Conservation (phyloP, 306 rosid genomes). For the Senna tora region DNA sequence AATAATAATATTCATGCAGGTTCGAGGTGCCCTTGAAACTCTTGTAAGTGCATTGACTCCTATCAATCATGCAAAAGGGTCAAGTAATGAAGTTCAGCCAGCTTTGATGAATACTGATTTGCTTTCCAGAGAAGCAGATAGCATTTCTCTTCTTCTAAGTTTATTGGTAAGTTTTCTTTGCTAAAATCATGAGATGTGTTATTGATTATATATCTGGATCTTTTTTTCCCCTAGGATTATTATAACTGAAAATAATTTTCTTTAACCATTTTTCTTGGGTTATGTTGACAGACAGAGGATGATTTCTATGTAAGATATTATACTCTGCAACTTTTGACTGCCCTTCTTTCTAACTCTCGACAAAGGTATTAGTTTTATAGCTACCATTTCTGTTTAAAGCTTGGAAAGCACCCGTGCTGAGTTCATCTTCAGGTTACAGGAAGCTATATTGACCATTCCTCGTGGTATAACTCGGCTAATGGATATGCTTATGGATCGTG, state of each 20-base stretch:
- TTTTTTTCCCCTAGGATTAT: slow-evolving; percentile 26
- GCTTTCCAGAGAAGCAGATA: slow-evolving; percentile 86
- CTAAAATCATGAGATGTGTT: slow-evolving; percentile 23
- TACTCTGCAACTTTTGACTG: slow-evolving; percentile 90
- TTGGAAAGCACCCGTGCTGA: slow-evolving; percentile 45
- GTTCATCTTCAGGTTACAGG: slow-evolving; percentile 81
- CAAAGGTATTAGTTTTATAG: slow-evolving; percentile 62
- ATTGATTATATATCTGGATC: slow-evolving; percentile 4
- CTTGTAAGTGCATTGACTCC: slow-evolving; percentile 89
- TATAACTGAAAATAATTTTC: slow-evolving; percentile 16
- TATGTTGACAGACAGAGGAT: slow-evolving; percentile 76
- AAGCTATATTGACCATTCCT: slow-evolving; percentile 89
- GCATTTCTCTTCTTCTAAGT: slow-evolving; percentile 85
- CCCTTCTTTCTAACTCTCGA: slow-evolving; percentile 84
- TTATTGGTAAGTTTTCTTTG: slow-evolving; percentile 70
- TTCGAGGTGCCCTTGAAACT: slow-evolving; percentile 93
- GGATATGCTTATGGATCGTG: slow-evolving; percentile 99
- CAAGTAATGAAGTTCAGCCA: slow-evolving; percentile 81
- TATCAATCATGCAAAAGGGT: slow-evolving; percentile 66
- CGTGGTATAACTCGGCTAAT: slow-evolving; percentile 89
- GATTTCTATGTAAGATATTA: slow-evolving; percentile 95
- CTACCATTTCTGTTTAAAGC: slow-evolving; percentile 32
- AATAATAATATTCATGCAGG: slow-evolving; percentile 48
- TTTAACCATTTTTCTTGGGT: slow-evolving; percentile 27
- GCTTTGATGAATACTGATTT: slow-evolving; percentile 84